Conservation (phyloP, 768 basidiomycete species). For the Termitomyces sp. region DNA sequence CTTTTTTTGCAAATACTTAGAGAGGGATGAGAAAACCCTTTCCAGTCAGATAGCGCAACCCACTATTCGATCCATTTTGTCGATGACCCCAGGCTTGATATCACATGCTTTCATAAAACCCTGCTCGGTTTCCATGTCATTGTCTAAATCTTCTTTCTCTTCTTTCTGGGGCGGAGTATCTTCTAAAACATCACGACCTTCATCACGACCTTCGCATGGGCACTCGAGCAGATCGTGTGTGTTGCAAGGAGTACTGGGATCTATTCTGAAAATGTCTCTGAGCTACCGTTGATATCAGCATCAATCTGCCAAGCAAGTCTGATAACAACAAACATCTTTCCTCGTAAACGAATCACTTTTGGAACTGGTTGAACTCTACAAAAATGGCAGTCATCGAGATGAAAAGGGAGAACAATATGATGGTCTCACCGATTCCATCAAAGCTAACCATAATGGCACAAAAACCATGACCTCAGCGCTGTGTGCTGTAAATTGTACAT, state of each 20-base stretch:
- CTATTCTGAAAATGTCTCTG: constrained; percentile 87
- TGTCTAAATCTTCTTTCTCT: constrained; percentile 21
- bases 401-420: not conserved
- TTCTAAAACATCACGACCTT: constrained; percentile 19
- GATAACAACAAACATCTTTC: constrained; percentile 61
- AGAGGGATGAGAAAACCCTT: constrained; percentile 7
- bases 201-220: constrained; percentile 42
- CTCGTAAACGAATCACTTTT: constrained; percentile 83
- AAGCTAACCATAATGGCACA: constrained; percentile 32
- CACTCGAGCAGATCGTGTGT: constrained; percentile 93
- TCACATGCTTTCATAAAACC: constrained; percentile 68
- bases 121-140: constrained; percentile 20
- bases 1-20: constrained; percentile 63
- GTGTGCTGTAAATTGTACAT: not conserved
- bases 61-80: constrained; percentile 50
- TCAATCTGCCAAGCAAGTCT: not conserved
- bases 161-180: constrained; percentile 19
- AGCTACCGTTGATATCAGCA: constrained; percentile 43
- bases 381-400: not conserved
- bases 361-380: constrained; percentile 34
- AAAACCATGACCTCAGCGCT: not conserved
- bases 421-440: constrained; percentile 61
- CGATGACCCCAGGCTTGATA: constrained; percentile 37
- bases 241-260: constrained; percentile 73
- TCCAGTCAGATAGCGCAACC: constrained; percentile 9